Evolutionary conservation across 2,329 filamentous ascomycete species (phyloP).

Genomic region (Sporothrix brasiliensis): DNA sequence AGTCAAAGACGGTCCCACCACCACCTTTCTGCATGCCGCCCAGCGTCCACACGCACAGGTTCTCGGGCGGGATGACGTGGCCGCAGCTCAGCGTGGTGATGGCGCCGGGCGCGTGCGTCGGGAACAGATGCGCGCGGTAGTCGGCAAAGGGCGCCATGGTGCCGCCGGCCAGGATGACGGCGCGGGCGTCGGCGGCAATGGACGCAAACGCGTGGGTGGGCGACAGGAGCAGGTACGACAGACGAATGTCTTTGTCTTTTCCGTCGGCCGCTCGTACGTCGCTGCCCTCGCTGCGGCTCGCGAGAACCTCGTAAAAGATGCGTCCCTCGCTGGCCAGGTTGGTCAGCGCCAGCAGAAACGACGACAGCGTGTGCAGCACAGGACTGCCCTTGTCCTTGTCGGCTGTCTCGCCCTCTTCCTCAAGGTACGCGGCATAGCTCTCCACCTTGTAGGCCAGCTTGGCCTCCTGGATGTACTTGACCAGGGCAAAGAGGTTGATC

Average conservation of each 20-base stretch:
- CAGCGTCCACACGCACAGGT: slow-evolving; percentile 77
- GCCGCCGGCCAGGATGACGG: slow-evolving; percentile 88
- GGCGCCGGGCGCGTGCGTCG: slow-evolving; percentile 64
- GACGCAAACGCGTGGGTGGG: slow-evolving; percentile 89
- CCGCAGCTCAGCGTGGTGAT: slow-evolving; percentile 87
- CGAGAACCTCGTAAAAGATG: slow-evolving; percentile 62
- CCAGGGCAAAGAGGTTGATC: slow-evolving; percentile 88
- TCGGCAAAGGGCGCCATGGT: slow-evolving; percentile 98
- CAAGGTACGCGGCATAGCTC: slow-evolving; percentile 71
- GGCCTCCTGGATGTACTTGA: slow-evolving; percentile 85
- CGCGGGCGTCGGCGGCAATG: slow-evolving; percentile 79
- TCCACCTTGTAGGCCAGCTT: slow-evolving; percentile 95
- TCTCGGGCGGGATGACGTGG: slow-evolving; percentile 84
- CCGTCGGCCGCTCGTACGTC: no score
- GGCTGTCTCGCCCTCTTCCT: slow-evolving; percentile 46
- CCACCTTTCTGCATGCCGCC: slow-evolving; percentile 44
- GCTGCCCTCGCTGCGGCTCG: slow-evolving; percentile 23
- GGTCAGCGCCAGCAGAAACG: slow-evolving; percentile 77
- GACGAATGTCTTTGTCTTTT: slow-evolving; percentile 53
- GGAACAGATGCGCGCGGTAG: slow-evolving; percentile 84
- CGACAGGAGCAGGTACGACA: slow-evolving; percentile 88
- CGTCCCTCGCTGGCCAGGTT: slow-evolving; percentile 76
- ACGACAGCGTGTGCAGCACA: slow-evolving; percentile 58
- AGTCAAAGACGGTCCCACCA: slow-evolving; percentile 66
- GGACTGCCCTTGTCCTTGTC: slow-evolving; percentile 46